Base-by-base conservation (phyloP, 2,329 filamentous ascomycete species). In the Dendrostoma leiphaemia region DNA sequence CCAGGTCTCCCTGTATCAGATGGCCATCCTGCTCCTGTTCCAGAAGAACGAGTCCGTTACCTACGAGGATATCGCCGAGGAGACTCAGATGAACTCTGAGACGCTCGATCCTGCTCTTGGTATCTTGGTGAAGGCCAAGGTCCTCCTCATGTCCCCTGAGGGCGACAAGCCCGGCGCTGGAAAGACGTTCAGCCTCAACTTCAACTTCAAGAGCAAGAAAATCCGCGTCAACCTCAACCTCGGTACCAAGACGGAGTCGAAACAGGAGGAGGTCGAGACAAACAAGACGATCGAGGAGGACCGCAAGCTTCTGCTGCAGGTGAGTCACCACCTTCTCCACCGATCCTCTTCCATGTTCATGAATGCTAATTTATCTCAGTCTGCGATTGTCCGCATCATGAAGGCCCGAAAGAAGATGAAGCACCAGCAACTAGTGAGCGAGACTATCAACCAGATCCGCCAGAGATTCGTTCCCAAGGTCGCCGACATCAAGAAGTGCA, bases 201-300 rank as follows among this genome's bases (percentile, higher is more conserved):
- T 91, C 62, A 90, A 92, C 67, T 97, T 97, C 80, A 97, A 96
- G 82, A 91, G 86, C 77, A 99, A 99, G 82, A 99, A 97, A 80
- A 86, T 97, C 63, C 91, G 96, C 67, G 87, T 97, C 64, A 99
- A 99, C 67, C 79, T 99, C 51, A 99, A 99, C 71, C 87, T 97
- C 51, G 88, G 86, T 54, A 92, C 96, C 74, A 93, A 96, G 75
- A 89, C 91, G 31, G 95, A 99, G 74, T 88, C 93, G 67, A 97
- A 97, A 80, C 90, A 94, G 60, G 94, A 99, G 71, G 89, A 91
- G 61, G 92, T 91, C 59, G 94, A 99, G 69, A 99, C 94, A 6
- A 96, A 97, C 79, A 99, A 99, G 84, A 97, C 91, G 3, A 97
- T 99, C 63, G 94, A 99, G 76, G 94, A 99, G 73, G 94, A 99